A percentile compares a stretch with the other conserved stretches of the same genome.
These are phyloP conservation scores for Acanthamoeba pearcei DNA, from an alignment of 208 protist genomes.

Conservation along the genomic window DNA sequence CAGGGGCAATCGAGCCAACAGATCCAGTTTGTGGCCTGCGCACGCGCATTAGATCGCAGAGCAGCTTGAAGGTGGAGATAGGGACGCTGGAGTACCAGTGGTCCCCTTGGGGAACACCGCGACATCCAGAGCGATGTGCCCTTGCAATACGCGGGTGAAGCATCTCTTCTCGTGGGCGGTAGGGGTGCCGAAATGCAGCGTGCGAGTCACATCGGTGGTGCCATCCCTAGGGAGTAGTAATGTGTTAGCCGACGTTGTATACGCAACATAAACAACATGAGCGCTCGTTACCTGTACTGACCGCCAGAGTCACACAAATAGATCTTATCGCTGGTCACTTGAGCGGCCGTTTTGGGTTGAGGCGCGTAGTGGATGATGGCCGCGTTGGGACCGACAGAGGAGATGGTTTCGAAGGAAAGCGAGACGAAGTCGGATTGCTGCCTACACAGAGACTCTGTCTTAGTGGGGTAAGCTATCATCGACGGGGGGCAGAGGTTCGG, in stretches of 20 bases:
- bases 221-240: slow-evolving; percentile 85
- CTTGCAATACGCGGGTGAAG: slow-evolving; percentile 97
- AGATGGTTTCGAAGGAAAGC: slow-evolving; percentile 96
- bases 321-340: slow-evolving; percentile 88
- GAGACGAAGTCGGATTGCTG: slow-evolving; percentile 90
- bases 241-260: background rate
- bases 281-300: slow-evolving; percentile 87
- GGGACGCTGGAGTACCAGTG: slow-evolving; percentile 14
- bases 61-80: background rate
- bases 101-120: slow-evolving; percentile 93
- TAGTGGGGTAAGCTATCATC: slow-evolving; percentile 69
- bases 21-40: slow-evolving; percentile 92
- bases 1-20: slow-evolving; percentile 92
- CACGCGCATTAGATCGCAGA: background rate
- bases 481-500: background rate
- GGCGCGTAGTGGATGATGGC: slow-evolving; percentile 97
- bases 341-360: slow-evolving; percentile 84
- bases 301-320: slow-evolving; percentile 97
- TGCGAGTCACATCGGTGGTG: slow-evolving; percentile 98
- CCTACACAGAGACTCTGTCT: background rate
- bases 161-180: slow-evolving; percentile 89
- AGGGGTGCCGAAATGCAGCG: slow-evolving; percentile 93
- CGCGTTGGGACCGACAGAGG: slow-evolving; percentile 92
- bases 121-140: slow-evolving; percentile 93
- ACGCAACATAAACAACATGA: background rate